A percentile compares a stretch with the other conserved stretches of the same genome.
Evolutionary conservation across 1,139 yeast genomes (phyloP).

Genomic region (Kodamaea derodonti): DNA sequence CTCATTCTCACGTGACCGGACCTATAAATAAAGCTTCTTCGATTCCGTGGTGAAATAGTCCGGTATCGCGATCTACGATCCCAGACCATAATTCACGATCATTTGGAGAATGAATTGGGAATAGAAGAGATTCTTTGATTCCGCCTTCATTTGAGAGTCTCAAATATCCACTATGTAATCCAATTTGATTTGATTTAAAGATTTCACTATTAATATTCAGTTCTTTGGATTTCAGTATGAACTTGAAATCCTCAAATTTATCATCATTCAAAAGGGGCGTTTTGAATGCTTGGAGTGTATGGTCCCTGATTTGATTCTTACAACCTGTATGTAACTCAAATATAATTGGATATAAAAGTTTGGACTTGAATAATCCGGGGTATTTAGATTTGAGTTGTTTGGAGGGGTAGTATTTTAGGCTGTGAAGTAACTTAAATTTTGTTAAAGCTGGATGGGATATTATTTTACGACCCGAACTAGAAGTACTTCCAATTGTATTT

Average conservation of each 20-base stretch:
- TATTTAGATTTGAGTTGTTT: slow-evolving; percentile 6
- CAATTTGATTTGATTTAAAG: slow-evolving; percentile 21
- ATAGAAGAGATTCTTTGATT: slow-evolving; percentile 10
- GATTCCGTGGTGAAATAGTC: slow-evolving; percentile 5
- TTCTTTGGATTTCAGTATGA: slow-evolving; percentile 3
- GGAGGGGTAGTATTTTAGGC: slow-evolving; percentile 8
- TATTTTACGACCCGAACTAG: not conserved
- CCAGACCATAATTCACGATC: slow-evolving; percentile 21
- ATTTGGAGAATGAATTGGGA: slow-evolving; percentile 10
- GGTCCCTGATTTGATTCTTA: slow-evolving; percentile 26
- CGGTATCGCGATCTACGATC: slow-evolving; percentile 10
- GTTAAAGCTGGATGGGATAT: slow-evolving; percentile 13
- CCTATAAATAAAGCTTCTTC: not conserved
- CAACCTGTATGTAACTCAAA: slow-evolving; percentile 22
- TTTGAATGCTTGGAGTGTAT: slow-evolving; percentile 18
- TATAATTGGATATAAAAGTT: slow-evolving; percentile 16
- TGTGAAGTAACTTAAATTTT: slow-evolving; percentile 13
- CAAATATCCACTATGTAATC: slow-evolving; percentile 20
- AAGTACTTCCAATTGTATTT: slow-evolving; percentile 1
- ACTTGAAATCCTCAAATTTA: slow-evolving; percentile 17
- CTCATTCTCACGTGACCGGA: not conserved
- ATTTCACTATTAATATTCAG: slow-evolving; percentile 13
- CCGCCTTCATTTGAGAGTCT: slow-evolving; percentile 7
- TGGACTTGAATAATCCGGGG: slow-evolving; percentile 13
- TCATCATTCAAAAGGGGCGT: slow-evolving; percentile 23